Percentiles rank a stretch among this genome's conserved stretches.
Evolutionary conservation across 2,329 filamentous ascomycete species (phyloP).

Genomic region (Lasiodiplodia sp.): DNA sequence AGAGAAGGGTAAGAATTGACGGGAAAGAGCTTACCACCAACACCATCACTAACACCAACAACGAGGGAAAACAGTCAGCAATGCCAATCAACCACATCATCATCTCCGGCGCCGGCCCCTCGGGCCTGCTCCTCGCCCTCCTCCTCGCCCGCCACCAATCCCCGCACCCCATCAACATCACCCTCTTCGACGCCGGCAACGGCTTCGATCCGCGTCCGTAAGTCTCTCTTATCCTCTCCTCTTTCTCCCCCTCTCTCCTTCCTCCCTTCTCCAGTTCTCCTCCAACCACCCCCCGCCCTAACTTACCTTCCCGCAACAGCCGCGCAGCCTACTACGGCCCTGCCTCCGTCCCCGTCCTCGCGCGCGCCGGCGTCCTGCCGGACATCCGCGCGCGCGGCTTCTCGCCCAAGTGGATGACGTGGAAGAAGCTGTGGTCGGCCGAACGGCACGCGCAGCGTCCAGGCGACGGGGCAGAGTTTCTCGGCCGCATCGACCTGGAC

Average conservation of each 20-base stretch:
- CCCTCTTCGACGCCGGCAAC: slow-evolving; percentile 62
- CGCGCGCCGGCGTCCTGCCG: slow-evolving; percentile 66
- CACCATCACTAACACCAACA: no score
- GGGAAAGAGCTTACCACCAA: neutral
- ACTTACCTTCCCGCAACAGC: neutral
- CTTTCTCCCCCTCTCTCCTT: no score
- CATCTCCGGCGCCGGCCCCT: slow-evolving; percentile 44
- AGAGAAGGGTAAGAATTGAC: no score
- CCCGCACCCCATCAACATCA: slow-evolving; percentile 46
- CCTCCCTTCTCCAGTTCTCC: neutral
- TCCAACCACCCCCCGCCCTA: neutral
- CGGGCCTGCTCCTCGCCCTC: slow-evolving; percentile 48
- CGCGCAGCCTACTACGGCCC: slow-evolving; percentile 69
- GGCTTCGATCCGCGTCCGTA: slow-evolving; percentile 64
- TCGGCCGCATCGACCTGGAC: slow-evolving; percentile 36
- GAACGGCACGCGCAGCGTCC: slow-evolving; percentile 38
- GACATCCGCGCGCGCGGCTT: slow-evolving; percentile 55
- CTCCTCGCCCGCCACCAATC: slow-evolving; percentile 63
- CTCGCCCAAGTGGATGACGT: slow-evolving; percentile 28
- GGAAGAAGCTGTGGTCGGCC: slow-evolving; percentile 22
- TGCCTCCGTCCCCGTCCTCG: slow-evolving; percentile 64
- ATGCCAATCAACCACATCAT: slow-evolving; percentile 36
- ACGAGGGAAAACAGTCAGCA: neutral
- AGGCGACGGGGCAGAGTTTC: slow-evolving; percentile 28
- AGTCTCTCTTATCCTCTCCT: neutral